phyloP scores from a whole-genome alignment of 148 eudicot genomes.

The Selenicereus undatus region DNA sequence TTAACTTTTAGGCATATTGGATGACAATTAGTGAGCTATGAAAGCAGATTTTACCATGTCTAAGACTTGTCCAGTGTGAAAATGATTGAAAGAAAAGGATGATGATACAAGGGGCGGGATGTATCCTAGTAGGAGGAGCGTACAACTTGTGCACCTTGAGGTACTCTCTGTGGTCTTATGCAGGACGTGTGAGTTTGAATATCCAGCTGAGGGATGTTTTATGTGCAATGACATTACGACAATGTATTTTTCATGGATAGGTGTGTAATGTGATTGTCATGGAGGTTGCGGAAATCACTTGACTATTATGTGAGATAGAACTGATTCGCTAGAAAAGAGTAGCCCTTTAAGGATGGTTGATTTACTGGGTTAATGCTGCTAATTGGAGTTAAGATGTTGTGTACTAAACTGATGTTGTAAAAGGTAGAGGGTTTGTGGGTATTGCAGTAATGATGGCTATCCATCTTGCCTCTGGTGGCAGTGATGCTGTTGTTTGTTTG shows the following conservation, averaged over 20 bases:
- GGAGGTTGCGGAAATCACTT: constrained; percentile 6
- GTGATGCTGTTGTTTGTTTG: neutral
- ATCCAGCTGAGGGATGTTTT: neutral
- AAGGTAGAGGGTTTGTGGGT: neutral
- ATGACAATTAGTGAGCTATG: neutral
- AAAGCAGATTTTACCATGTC: neutral
- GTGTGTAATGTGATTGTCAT: neutral
- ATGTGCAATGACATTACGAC: neutral
- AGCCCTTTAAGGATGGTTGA: neutral
- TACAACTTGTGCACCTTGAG: neutral
- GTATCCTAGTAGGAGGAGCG: neutral
- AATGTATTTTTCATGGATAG: neutral
- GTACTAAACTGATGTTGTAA: neutral
- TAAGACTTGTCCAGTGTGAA: neutral
- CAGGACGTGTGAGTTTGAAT: neutral
- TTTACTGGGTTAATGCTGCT: neutral
- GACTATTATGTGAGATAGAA: constrained; percentile 2
- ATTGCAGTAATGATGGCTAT: neutral
- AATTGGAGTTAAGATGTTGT: neutral
- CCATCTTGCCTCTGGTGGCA: neutral
- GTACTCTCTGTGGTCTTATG: neutral
- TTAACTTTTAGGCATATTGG: neutral
- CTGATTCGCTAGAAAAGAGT: neutral
- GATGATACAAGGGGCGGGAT: neutral
- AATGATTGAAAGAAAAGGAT: neutral